A percentile compares a stretch with the other conserved stretches of the same genome.
These are phyloP conservation scores for Volvox reticuliferus DNA, from an alignment of 139 green algal species.

Conservation along the genomic window DNA sequence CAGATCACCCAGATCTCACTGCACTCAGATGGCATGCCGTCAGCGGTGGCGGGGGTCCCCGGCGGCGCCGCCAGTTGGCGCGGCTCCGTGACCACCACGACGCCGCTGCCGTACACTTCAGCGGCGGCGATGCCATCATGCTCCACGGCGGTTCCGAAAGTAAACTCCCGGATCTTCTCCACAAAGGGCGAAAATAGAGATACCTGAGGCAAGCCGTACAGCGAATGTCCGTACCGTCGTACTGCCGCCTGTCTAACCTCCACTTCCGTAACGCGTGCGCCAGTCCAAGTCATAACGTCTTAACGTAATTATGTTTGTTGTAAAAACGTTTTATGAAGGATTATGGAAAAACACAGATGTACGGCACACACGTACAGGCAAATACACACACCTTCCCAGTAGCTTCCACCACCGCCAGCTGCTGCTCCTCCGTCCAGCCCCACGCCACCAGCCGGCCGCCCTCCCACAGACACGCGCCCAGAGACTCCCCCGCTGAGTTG, in stretches of 20 bases:
- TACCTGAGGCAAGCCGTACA: conserved; percentile 54
- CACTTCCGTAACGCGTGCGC: too few species aligned
- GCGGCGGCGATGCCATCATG: conserved; percentile 68
- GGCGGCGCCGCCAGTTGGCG: too few species aligned
- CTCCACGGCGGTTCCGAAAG: conserved; percentile 69
- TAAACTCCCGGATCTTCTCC: conserved; percentile 67
- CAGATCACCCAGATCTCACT: conserved; percentile 69
- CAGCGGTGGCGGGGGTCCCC: conserved; percentile 37
- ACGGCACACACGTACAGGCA: background rate
- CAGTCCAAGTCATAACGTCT: too few species aligned
- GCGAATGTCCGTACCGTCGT: background rate
- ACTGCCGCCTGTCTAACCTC: background rate
- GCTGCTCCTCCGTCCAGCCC: conserved; percentile 81
- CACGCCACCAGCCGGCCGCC: conserved; percentile 70
- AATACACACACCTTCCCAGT: conserved; percentile 62
- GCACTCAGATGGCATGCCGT: conserved; percentile 59
- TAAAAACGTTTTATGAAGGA: too few species aligned
- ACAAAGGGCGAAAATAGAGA: conserved; percentile 57
- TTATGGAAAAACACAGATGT: background rate
- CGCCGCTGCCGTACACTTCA: conserved; percentile 64
- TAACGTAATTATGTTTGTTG: too few species aligned
- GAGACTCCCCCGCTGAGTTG: conserved; percentile 63
- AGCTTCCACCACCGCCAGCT: conserved; percentile 82
- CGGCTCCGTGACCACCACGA: conserved; percentile 75
- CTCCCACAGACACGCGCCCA: conserved; percentile 83